Conservation (phyloP, 495 filamentous ascomycete genomes). For the Parmelia sp. region DNA sequence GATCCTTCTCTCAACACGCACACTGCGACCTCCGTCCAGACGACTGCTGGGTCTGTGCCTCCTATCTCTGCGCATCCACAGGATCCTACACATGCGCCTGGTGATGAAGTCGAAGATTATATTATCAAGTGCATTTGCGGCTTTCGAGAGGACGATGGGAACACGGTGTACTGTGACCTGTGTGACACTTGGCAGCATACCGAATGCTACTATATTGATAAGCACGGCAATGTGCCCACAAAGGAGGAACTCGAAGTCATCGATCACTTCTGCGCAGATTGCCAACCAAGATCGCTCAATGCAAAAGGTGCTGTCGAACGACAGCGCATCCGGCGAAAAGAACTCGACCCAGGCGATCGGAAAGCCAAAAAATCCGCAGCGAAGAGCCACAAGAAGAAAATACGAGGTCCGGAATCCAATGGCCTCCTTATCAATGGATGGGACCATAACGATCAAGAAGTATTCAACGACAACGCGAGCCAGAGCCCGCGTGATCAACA, state of each 20-base stretch:
- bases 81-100: constrained; percentile 43
- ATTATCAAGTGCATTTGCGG: constrained; percentile 97
- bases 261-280: constrained; percentile 79
- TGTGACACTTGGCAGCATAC: constrained; percentile 99
- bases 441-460: constrained; percentile 37
- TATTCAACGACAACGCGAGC: constrained; percentile 37
- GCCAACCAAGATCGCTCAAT: constrained; percentile 69
- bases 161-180: constrained; percentile 89
- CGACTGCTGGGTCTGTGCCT: constrained; percentile 53
- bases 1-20: constrained; percentile 62
- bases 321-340: constrained; percentile 55
- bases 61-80: constrained; percentile 42
- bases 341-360: constrained; percentile 53
- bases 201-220: constrained; percentile 65
- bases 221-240: constrained; percentile 56
- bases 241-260: constrained; percentile 50
- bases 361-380: constrained; percentile 61
- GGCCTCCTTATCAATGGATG: constrained; percentile 38
- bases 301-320: constrained; percentile 60
- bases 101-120: constrained; percentile 79
- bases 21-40: constrained; percentile 57
- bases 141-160: constrained; percentile 90
- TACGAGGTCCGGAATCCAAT: constrained; percentile 38
- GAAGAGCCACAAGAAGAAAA: constrained; percentile 72
- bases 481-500: constrained; percentile 54